Evolutionary conservation across 129 eudicot genomes (phyloP).

Genomic region (Cynara cardunculus): DNA sequence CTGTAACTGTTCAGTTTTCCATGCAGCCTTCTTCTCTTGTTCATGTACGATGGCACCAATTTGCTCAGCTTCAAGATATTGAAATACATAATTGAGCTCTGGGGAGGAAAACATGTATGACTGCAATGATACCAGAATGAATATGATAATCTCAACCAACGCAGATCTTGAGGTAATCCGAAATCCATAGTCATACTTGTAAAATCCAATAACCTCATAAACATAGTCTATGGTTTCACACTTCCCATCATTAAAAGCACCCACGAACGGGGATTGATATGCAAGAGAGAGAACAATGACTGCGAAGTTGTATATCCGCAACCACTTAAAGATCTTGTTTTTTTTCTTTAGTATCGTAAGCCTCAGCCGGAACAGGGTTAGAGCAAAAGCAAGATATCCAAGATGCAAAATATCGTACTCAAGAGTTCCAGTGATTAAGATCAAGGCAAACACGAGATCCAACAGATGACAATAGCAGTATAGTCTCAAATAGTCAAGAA

Average conservation of each 20-base stretch:
- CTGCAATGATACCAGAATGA: conserved; percentile 83
- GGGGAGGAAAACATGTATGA: conserved; percentile 91
- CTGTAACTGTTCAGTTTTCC: conserved; percentile 91
- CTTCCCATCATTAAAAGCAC: conserved; percentile 66
- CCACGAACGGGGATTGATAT: conserved; percentile 90
- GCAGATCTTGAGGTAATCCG: conserved; percentile 97
- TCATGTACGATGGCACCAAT: conserved; percentile 93
- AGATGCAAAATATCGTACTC: conserved; percentile 95
- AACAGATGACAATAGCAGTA: conserved; percentile 96
- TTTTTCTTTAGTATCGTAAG: conserved; percentile 83
- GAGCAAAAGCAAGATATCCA: conserved; percentile 95
- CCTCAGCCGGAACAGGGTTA: conserved; percentile 80
- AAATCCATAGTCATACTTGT: conserved; percentile 92
- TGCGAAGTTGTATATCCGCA: conserved; percentile 85
- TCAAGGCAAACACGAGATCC: conserved; percentile 91
- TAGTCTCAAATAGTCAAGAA: conserved; percentile 84
- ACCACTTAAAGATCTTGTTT: conserved; percentile 81
- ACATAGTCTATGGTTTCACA: conserved; percentile 83
- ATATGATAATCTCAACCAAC: conserved; percentile 86
- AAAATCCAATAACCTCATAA: conserved; percentile 83
- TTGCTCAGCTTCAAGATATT: conserved; percentile 98
- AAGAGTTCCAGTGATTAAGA: conserved; percentile 87
- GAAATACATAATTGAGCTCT: conserved; percentile 89
- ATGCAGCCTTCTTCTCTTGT: conserved; percentile 96
- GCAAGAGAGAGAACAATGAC: conserved; percentile 95